phyloP scores from a whole-genome alignment of 306 rosid species.

The Gastrolobium villosum region DNA sequence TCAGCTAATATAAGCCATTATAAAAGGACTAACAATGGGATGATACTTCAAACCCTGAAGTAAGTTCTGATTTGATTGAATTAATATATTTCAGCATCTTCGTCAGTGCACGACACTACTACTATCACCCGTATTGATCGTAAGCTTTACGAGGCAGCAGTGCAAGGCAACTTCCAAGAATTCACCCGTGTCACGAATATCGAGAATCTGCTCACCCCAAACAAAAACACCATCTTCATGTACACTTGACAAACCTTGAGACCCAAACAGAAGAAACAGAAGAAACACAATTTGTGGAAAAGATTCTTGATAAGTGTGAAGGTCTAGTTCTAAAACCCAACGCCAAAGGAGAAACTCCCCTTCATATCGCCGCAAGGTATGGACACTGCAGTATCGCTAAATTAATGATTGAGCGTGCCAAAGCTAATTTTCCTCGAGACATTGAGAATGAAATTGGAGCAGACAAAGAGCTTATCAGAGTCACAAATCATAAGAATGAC shows the following conservation, averaged over 20 bases:
- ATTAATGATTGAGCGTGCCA: neutral
- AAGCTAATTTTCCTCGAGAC: neutral
- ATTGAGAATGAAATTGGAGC: neutral
- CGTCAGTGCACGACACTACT: no score
- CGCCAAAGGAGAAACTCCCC: neutral
- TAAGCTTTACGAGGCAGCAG: neutral
- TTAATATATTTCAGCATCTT: no score
- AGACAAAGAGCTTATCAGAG: constrained; percentile 1
- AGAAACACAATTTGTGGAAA: neutral
- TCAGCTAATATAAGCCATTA: no score
- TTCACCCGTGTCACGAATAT: neutral
- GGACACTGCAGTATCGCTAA: neutral
- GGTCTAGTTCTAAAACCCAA: neutral
- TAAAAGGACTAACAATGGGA: no score
- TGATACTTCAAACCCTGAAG: no score
- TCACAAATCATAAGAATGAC: neutral
- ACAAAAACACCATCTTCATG: constrained; percentile 38
- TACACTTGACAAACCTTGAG: constrained; percentile 2
- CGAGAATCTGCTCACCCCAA: neutral
- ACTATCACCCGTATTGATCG: neutral
- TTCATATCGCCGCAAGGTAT: constrained; percentile 33
- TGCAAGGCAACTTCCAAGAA: neutral
- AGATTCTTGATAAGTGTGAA: neutral
- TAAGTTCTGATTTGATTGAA: no score
- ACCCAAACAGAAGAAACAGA: no score